A percentile compares a stretch with the other conserved stretches of the same genome.
Conservation (phyloP, 768 basidiomycete species). For the Lactarius sp. region DNA sequence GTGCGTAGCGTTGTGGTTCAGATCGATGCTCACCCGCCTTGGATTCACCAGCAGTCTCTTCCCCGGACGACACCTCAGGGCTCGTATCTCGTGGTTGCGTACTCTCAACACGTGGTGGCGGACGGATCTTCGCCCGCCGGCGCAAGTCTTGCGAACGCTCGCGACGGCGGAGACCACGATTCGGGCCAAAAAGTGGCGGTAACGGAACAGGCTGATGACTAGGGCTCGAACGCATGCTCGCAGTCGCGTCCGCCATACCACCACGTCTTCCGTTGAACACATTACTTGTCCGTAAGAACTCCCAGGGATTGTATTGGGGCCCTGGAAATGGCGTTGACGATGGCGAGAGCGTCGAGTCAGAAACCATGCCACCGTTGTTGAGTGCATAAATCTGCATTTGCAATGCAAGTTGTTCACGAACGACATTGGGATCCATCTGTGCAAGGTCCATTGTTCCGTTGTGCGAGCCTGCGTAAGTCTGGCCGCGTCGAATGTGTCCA, state of each 20-base stretch:
- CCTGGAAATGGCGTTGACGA: slow-evolving; percentile 68
- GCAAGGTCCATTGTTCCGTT: slow-evolving; percentile 30
- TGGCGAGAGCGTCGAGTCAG: slow-evolving; percentile 74
- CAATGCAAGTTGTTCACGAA: slow-evolving; percentile 65
- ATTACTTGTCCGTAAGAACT: slow-evolving; percentile 47
- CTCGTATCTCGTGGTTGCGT: slow-evolving; percentile 80
- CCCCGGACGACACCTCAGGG: slow-evolving; percentile 70
- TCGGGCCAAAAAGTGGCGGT: slow-evolving; percentile 46
- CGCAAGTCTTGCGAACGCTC: slow-evolving; percentile 38
- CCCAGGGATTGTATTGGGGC: slow-evolving; percentile 64
- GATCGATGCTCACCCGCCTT: slow-evolving; percentile 28
- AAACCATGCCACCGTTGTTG: slow-evolving; percentile 55
- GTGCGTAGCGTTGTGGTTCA: slow-evolving; percentile 25
- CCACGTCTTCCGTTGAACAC: slow-evolving; percentile 21
- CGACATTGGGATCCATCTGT: slow-evolving; percentile 42
- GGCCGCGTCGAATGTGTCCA: slow-evolving; percentile 58
- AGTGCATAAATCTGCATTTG: slow-evolving; percentile 79
- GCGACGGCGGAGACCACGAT: slow-evolving; percentile 43
- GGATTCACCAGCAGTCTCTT: slow-evolving; percentile 73
- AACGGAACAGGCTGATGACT: slow-evolving; percentile 61
- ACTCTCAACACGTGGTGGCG: slow-evolving; percentile 75
- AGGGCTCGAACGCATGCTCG: slow-evolving; percentile 67
- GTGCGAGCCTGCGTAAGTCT: slow-evolving; percentile 34
- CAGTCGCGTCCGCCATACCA: slow-evolving; percentile 38
- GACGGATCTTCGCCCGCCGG: slow-evolving; percentile 40